These are phyloP conservation scores for Neltuma alba DNA, from an alignment of 306 rosid genomes.

Conservation along the genomic window DNA sequence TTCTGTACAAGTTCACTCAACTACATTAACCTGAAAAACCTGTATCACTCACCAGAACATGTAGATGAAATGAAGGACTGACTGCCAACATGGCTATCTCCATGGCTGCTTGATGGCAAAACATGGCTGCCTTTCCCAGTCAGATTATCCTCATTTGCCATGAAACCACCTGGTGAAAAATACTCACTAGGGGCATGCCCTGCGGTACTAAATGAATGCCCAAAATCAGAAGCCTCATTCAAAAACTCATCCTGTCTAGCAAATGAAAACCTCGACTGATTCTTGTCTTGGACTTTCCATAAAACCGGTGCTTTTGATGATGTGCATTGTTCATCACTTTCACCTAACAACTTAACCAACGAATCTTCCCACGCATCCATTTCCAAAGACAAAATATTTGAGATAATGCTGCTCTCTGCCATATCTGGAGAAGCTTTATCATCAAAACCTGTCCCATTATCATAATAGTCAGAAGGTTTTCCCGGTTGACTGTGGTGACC, in stretches of 20 bases:
- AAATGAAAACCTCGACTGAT: slow-evolving; percentile 58
- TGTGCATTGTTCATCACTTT: slow-evolving; percentile 42
- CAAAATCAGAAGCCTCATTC: slow-evolving; percentile 38
- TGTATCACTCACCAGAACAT: slow-evolving; percentile 35
- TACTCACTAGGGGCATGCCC: slow-evolving; percentile 22
- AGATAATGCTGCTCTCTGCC: slow-evolving; percentile 57
- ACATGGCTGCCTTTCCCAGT: slow-evolving; percentile 26
- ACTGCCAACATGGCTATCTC: slow-evolving; percentile 37
- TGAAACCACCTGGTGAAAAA: slow-evolving; percentile 32
- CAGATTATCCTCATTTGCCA: slow-evolving; percentile 36
- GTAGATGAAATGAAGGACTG: slow-evolving; percentile 33
- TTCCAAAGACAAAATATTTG: slow-evolving; percentile 55
- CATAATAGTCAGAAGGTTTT: slow-evolving; percentile 28
- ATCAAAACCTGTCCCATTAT: slow-evolving; percentile 7
- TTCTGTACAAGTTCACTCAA: slow-evolving; percentile 16
- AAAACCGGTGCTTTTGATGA: slow-evolving; percentile 38
- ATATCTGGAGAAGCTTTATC: slow-evolving; percentile 43
- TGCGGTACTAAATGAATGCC: slow-evolving; percentile 28
- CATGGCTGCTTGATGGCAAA: slow-evolving; percentile 33
- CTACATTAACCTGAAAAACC: neutral
- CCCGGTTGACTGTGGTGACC: slow-evolving; percentile 35
- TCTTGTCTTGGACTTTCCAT: slow-evolving; percentile 49
- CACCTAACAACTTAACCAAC: slow-evolving; percentile 47
- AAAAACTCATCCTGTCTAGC: slow-evolving; percentile 49
- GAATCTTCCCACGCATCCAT: slow-evolving; percentile 56